Evolutionary conservation across 257 asterid species (phyloP).

Genomic region (Gardenia jasminoides): DNA sequence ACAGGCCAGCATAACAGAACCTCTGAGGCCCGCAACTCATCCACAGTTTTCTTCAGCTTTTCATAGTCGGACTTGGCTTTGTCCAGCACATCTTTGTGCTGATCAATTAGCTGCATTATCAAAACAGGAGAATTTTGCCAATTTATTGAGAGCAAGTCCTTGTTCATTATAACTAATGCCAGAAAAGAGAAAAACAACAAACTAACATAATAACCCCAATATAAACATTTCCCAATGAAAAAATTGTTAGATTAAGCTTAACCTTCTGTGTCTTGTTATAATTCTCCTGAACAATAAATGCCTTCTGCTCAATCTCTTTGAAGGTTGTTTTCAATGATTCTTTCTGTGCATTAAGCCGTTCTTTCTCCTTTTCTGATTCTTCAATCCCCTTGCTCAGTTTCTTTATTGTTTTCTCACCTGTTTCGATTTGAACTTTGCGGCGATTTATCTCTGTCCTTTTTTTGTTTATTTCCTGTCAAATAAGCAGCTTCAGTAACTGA

Average conservation of each 20-base stretch:
- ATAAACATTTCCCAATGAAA: not conserved
- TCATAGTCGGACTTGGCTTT: conserved; percentile 77
- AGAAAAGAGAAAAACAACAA: conserved; percentile 2
- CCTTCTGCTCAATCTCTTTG: conserved; percentile 82
- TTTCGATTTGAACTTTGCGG: conserved; percentile 74
- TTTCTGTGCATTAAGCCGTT: conserved; percentile 56
- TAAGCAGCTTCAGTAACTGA: conserved; percentile 9
- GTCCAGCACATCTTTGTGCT: conserved; percentile 64
- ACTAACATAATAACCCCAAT: not conserved
- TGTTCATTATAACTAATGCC: not conserved
- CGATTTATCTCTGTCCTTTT: conserved; percentile 82
- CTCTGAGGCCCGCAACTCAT: conserved; percentile 84
- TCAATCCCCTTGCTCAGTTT: conserved; percentile 76
- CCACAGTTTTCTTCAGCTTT: conserved; percentile 73
- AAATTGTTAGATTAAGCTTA: conserved; percentile 1
- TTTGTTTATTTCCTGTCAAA: conserved; percentile 70
- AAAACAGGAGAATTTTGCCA: not conserved
- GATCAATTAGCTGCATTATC: conserved; percentile 60
- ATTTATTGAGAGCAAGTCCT: not conserved
- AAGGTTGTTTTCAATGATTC: conserved; percentile 55
- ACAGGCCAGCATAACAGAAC: conserved; percentile 34
- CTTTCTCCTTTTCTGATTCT: conserved; percentile 74
- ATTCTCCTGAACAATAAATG: conserved; percentile 75
- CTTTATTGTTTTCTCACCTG: conserved; percentile 70
- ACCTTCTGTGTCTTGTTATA: conserved; percentile 82